Evolutionary conservation across 352 stramenopile genomes (phyloP).

Genomic region (Halophytophthora polymorphica): DNA sequence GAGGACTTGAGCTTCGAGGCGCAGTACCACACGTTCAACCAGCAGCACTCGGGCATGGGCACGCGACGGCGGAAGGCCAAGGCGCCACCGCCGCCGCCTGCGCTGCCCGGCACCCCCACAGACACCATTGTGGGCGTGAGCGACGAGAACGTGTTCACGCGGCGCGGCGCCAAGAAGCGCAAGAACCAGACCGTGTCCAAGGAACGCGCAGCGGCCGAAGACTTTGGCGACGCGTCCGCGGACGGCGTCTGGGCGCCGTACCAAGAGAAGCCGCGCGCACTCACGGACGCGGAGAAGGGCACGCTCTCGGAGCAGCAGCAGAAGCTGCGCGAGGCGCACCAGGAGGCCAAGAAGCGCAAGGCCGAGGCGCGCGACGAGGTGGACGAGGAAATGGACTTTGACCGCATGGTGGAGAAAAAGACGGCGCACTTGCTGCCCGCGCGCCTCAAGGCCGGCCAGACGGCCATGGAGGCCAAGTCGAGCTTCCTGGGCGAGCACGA

Average conservation of each 20-base stretch:
- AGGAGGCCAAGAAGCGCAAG: conserved; percentile 56
- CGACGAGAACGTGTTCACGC: conserved; percentile 39
- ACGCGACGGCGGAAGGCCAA: conserved; percentile 10
- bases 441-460: conserved; percentile 60
- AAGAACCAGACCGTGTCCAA: conserved; percentile 34
- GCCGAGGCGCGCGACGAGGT: conserved; percentile 53
- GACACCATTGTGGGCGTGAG: conserved; percentile 22
- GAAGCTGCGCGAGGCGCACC: conserved; percentile 41
- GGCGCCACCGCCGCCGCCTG: conserved; percentile 22
- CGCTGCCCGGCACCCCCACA: conserved; percentile 18
- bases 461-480: conserved; percentile 54
- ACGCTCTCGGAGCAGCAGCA: conserved; percentile 57
- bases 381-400: conserved; percentile 84
- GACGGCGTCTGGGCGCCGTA: conserved; percentile 69
- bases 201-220: conserved; percentile 31
- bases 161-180: conserved; percentile 36
- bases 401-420: conserved; percentile 88
- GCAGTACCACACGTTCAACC: conserved; percentile 80
- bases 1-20: conserved; percentile 80
- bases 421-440: conserved; percentile 66
- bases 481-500: conserved; percentile 91
- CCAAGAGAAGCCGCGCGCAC: conserved; percentile 36
- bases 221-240: conserved; percentile 38
- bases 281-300: conserved; percentile 49
- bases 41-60: conserved; percentile 28